Conservation (phyloP, 768 basidiomycete species). For the Russula brevipes region DNA sequence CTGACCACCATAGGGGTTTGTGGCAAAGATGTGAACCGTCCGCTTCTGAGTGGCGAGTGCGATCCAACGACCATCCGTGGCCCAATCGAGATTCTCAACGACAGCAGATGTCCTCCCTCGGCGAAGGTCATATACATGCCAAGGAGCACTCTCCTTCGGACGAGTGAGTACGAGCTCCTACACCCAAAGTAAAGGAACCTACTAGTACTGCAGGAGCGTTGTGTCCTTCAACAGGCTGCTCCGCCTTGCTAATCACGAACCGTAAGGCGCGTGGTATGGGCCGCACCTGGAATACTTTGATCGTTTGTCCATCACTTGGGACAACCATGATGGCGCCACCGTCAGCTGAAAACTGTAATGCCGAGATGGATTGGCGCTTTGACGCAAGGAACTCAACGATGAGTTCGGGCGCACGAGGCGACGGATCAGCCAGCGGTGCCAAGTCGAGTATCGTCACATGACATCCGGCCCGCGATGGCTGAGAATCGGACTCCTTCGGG, state of each 20-base stretch:
- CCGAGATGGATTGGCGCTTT: conserved; percentile 43
- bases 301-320: conserved; percentile 50
- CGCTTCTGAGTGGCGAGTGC: conserved; percentile 61
- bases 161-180: not conserved
- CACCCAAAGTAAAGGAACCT: not conserved
- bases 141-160: conserved; percentile 31
- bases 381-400: conserved; percentile 49
- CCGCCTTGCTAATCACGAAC: not conserved
- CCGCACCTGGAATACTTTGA: conserved; percentile 45
- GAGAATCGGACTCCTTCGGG: not conserved
- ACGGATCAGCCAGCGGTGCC: conserved; percentile 30
- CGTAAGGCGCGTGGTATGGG: conserved; percentile 29
- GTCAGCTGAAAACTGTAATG: conserved; percentile 47
- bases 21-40: conserved; percentile 67
- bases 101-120: conserved; percentile 68
- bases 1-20: conserved; percentile 71
- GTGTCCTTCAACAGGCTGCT: conserved; percentile 1
- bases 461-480: conserved; percentile 25
- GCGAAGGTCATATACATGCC: conserved; percentile 62
- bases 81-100: conserved; percentile 52
- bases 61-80: conserved; percentile 59
- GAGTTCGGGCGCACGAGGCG: conserved; percentile 29
- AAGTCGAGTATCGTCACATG: conserved; percentile 58
- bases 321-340: conserved; percentile 49
- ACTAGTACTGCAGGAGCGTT: not conserved